These are phyloP conservation scores for Carex cristatella DNA, from an alignment of 176 grass and related monocot genomes.

Conservation along the genomic window DNA sequence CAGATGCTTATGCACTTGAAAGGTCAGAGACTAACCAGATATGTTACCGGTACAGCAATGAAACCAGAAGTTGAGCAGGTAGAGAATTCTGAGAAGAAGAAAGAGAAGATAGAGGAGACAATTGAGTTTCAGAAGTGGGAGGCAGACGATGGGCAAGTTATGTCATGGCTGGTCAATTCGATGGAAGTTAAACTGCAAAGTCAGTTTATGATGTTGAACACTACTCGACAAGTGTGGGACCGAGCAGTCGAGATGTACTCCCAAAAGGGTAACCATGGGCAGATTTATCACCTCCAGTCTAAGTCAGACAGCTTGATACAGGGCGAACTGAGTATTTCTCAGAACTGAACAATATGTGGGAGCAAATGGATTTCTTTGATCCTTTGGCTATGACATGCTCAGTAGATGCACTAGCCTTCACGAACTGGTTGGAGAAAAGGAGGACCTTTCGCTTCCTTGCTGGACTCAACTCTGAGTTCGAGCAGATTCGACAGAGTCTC, in stretches of 20 bases:
- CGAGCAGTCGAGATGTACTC: not conserved
- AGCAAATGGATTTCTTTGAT: not conserved
- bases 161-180: not conserved
- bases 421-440: not conserved
- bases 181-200: not conserved
- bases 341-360: not conserved
- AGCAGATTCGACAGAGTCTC: not conserved
- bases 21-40: not conserved
- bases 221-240: not conserved
- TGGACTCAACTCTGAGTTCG: not conserved
- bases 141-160: not conserved
- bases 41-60: not conserved
- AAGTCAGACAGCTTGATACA: not conserved
- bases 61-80: not conserved
- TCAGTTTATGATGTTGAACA: not conserved
- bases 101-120: not conserved
- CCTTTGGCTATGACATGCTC: not conserved
- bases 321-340: not conserved
- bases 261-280: not conserved
- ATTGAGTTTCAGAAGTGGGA: not conserved
- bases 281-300: not conserved
- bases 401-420: not conserved
- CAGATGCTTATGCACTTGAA: not conserved
- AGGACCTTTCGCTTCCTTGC: not conserved
- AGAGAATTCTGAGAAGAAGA: not conserved